Evolutionary conservation across 2,329 filamentous ascomycete genomes (phyloP), one percentile per base, ranked within the genome.

Genomic region (Cladosporium oxysporum): DNA sequence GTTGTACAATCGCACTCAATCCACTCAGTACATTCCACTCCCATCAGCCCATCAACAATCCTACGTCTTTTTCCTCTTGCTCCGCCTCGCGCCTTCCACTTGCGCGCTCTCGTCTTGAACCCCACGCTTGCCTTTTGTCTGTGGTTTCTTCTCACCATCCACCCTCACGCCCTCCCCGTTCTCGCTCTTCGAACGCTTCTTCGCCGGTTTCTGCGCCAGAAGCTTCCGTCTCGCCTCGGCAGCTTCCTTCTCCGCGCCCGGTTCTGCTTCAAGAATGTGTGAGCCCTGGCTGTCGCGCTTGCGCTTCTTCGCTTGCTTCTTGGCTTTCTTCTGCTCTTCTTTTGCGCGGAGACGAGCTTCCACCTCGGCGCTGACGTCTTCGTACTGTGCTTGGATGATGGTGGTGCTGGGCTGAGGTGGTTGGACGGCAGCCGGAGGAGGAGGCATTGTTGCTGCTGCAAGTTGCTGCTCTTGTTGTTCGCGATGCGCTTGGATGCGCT

Each of bases 231-330:
- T 52, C 10, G 58, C 47, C 37, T 60, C 37, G 2, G 28, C 50
- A 29, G 59, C 58, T 70, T 85, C 59, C 52, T 61, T 50, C 31
- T 67, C 68, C 7, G 64, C 62, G 23, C 58, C 61, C 8, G 67
- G 61, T 26, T 71, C 65, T 4, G 65, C 62, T 49, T 68, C 63
- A 12, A 65, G 49, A 31, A 66, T 44, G 58, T 70, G 69, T 23
- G 70, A 75, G 53, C 70, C 74, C 35, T 49, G 66, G 49, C 73
- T 76, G 37, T 76, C 75, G 1, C 76, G 71, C 68, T 78, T 78
- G 18, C 76, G 73, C 69, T 78, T 78, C 70, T 73, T 76, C 44
- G 71, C 66, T 67, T 69, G 62, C 37, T 69, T 71, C 52, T 68
- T 68, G 7, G 62, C 66, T 12, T 67, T 67, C 12, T 70, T 68